phyloP scores from a whole-genome alignment of 345 rosid species.

The Rhodamnia rubescens region DNA sequence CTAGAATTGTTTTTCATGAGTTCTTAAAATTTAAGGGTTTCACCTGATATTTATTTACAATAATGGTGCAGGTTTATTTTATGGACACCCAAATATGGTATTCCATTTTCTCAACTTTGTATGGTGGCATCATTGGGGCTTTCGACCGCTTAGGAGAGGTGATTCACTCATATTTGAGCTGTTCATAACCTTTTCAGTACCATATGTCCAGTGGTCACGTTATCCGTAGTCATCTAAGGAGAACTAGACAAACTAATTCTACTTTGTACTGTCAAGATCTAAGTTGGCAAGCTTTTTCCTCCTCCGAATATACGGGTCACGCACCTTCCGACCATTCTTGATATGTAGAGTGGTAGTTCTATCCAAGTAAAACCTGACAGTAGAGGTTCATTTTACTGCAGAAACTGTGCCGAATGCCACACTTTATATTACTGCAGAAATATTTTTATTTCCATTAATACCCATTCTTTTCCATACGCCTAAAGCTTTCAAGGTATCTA shows the following conservation, averaged over 20 bases:
- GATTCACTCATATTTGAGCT: slow-evolving; percentile 5
- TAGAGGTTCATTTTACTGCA: not conserved
- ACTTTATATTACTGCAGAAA: not conserved
- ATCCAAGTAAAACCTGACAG: not conserved
- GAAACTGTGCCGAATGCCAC: not conserved
- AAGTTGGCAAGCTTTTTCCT: not conserved
- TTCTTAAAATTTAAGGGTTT: not conserved
- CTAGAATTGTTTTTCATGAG: not conserved
- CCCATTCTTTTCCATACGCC: not conserved
- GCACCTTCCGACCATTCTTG: not conserved
- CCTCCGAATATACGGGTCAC: not conserved
- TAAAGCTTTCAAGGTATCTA: not conserved
- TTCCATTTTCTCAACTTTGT: slow-evolving; percentile 73
- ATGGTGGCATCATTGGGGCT: slow-evolving; percentile 90
- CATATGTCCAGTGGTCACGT: not conserved
- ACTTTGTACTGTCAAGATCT: not conserved
- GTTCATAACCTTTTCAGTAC: not conserved
- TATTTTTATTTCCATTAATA: not conserved
- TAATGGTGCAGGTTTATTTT: slow-evolving; percentile 58
- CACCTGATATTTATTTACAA: not conserved
- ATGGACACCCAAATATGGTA: slow-evolving; percentile 99
- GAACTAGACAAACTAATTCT: not conserved
- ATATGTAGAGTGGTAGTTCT: not conserved
- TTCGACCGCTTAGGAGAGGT: slow-evolving; percentile 98
- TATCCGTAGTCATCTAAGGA: not conserved